These are phyloP conservation scores for Paraurostyla sp. DNA, from an alignment of 73 alveolate genomes.

Conservation along the genomic window DNA sequence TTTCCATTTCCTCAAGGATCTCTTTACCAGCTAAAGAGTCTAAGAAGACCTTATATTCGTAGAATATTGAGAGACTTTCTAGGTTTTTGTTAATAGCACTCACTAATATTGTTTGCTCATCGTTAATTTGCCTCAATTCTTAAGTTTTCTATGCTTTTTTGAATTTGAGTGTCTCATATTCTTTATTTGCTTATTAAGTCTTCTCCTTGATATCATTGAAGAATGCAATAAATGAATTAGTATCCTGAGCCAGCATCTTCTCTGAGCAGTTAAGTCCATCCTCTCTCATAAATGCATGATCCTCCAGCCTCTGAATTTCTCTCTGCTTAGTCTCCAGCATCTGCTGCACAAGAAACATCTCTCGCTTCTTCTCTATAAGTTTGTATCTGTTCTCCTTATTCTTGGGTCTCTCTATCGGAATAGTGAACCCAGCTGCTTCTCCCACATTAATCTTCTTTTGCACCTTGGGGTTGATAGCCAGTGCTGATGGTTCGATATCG, in stretches of 20 bases:
- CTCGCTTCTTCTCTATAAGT: constrained; percentile 74
- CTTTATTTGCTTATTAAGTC: constrained; percentile 61
- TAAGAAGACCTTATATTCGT: constrained; percentile 69
- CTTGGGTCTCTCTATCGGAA: constrained; percentile 76
- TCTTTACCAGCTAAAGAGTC: constrained; percentile 60
- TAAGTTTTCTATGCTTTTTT: constrained; percentile 15
- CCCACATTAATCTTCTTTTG: constrained; percentile 67
- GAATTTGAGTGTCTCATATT: constrained; percentile 54
- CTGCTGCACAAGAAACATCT: constrained; percentile 74
- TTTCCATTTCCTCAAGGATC: constrained; percentile 45
- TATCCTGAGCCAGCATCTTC: constrained; percentile 75
- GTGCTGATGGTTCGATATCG: constrained; percentile 75
- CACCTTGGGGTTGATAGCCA: constrained; percentile 75
- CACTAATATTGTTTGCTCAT: constrained; percentile 46
- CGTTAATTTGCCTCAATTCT: constrained; percentile 54
- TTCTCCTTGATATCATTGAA: constrained; percentile 70
- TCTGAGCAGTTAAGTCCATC: constrained; percentile 77
- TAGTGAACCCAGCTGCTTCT: constrained; percentile 78
- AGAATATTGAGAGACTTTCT: constrained; percentile 66
- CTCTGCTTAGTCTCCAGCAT: constrained; percentile 73
- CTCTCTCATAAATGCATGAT: constrained; percentile 72
- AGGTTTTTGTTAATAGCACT: constrained; percentile 66
- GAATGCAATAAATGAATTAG: constrained; percentile 71
- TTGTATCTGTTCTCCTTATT: constrained; percentile 69
- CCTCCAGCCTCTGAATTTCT: constrained; percentile 69